These are phyloP conservation scores for Pseudopediastrum boryanum DNA, from an alignment of 139 green algal genomes.

Conservation along the genomic window DNA sequence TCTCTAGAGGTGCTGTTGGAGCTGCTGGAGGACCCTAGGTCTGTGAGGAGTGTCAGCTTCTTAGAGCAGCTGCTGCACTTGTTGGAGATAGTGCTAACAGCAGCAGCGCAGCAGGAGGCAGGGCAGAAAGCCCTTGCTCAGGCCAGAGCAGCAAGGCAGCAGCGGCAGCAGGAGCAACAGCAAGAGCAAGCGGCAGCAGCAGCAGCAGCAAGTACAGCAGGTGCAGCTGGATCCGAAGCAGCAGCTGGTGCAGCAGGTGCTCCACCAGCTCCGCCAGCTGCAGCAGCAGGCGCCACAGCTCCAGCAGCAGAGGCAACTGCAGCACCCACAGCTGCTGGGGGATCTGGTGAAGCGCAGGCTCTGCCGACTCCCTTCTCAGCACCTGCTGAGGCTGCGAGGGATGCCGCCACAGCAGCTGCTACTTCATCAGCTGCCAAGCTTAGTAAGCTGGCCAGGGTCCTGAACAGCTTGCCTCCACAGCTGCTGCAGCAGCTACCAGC, in stretches of 20 bases:
- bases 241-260: neutral
- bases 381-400: neutral
- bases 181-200: neutral
- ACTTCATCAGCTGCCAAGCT: constrained; percentile 14
- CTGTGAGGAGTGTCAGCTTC: constrained; percentile 53
- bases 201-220: neutral
- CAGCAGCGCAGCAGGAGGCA: constrained; percentile 18
- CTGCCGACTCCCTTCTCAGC: neutral
- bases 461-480: constrained; percentile 29
- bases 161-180: neutral
- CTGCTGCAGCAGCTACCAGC: constrained; percentile 51
- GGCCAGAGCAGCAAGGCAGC: constrained; percentile 5
- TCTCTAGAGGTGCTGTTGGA: constrained; percentile 78
- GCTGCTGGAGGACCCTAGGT: constrained; percentile 59
- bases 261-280: constrained; percentile 1
- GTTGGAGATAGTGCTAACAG: constrained; percentile 57
- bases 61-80: constrained; percentile 71
- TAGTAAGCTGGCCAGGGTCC: constrained; percentile 20
- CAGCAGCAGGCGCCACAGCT: constrained; percentile 2
- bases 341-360: neutral
- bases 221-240: constrained; percentile 4
- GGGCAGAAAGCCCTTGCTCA: neutral
- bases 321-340: constrained; percentile 4
- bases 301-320: neutral
- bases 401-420: constrained; percentile 6